phyloP scores from a whole-genome alignment of 2,329 filamentous ascomycete genomes.

The Fusarium gaditjirri region DNA sequence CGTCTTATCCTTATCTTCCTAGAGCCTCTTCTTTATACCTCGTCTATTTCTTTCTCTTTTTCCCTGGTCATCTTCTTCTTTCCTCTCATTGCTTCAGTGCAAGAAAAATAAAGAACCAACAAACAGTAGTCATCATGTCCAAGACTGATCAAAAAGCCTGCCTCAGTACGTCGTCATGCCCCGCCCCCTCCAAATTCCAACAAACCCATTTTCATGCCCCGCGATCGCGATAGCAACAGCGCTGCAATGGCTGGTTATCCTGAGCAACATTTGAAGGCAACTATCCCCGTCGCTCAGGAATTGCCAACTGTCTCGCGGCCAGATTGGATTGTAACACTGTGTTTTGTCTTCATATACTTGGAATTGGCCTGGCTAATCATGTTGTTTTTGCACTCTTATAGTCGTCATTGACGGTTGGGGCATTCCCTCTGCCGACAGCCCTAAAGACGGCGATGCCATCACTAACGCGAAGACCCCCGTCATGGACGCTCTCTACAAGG shows the following conservation, averaged over 20 bases:
- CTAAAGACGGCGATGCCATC: constrained; percentile 93
- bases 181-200: constrained; percentile 42
- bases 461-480: constrained; percentile 90
- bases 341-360: constrained; percentile 66
- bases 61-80: constrained; percentile 10
- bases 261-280: constrained; percentile 36
- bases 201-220: constrained; percentile 35
- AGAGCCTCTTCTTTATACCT: constrained; percentile 24
- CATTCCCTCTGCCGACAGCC: constrained; percentile 81
- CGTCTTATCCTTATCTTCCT: constrained; percentile 35
- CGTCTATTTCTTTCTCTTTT: constrained; percentile 18
- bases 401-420: constrained; percentile 99
- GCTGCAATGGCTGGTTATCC: constrained; percentile 24
- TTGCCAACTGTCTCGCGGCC: constrained; percentile 29
- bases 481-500: constrained; percentile 92
- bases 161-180: constrained; percentile 63
- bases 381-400: constrained; percentile 63
- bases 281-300: constrained; percentile 27
- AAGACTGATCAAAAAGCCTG: constrained; percentile 69
- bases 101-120: constrained; percentile 9
- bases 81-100: constrained; percentile 29
- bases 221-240: constrained; percentile 32
- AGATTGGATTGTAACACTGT: constrained; percentile 57
- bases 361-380: constrained; percentile 70
- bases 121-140: constrained; percentile 55